Evolutionary conservation across 1,284 basidiomycete species (phyloP).

Genomic region (Fomes fomentarius): DNA sequence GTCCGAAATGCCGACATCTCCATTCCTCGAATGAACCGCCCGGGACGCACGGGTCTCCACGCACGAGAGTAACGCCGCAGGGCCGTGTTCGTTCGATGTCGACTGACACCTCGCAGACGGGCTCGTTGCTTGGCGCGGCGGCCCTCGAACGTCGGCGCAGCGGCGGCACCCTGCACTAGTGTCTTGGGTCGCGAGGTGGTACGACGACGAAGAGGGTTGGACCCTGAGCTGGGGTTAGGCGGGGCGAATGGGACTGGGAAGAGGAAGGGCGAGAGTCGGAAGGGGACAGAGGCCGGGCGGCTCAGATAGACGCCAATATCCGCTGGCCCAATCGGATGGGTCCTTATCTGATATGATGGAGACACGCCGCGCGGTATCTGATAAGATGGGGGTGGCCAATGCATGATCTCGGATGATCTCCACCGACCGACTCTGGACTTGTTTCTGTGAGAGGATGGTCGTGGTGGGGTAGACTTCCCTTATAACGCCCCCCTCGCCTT

Average conservation of each 20-base stretch:
- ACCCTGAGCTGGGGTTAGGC: background rate
- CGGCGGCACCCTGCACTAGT: background rate
- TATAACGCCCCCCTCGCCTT: slow-evolving; percentile 22
- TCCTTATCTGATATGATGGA: slow-evolving; percentile 26
- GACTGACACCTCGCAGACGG: too few relatives aligned
- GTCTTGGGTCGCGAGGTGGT: background rate
- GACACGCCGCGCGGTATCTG: slow-evolving; percentile 15
- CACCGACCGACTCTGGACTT: background rate
- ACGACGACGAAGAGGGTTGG: background rate
- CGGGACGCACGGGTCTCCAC: slow-evolving; percentile 2
- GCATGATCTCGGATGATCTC: slow-evolving; percentile 7
- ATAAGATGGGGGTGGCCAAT: slow-evolving; percentile 26
- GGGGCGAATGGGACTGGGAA: slow-evolving; percentile 2
- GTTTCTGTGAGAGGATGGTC: background rate
- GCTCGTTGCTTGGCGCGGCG: background rate
- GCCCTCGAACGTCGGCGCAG: background rate
- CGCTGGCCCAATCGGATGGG: slow-evolving; percentile 17
- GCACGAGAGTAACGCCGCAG: slow-evolving; percentile 5
- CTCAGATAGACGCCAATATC: slow-evolving; percentile 4
- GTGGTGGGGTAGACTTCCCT: slow-evolving; percentile 1
- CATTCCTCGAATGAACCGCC: too few relatives aligned
- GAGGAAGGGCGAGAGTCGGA: background rate
- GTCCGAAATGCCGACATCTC: too few relatives aligned
- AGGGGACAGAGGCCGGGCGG: background rate
- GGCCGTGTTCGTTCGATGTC: background rate